Conservation (phyloP, 148 eudicot genomes). For the Camellia lanceoleosa region DNA sequence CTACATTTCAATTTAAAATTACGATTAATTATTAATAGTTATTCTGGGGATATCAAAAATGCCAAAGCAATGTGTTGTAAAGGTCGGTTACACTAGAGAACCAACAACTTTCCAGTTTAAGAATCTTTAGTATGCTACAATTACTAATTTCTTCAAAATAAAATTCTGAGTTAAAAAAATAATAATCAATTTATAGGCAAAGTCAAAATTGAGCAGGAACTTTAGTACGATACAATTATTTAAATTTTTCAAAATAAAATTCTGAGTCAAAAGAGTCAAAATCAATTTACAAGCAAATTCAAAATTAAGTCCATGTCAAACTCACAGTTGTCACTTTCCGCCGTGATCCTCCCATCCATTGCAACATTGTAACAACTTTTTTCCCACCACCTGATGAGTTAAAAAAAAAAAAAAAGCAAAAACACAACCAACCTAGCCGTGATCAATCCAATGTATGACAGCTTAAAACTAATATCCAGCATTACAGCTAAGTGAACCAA, state of each 20-base stretch:
- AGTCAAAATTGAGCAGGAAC: no score
- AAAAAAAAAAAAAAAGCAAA: no score
- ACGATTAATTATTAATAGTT: not conserved
- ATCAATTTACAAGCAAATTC: not conserved
- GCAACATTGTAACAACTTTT: slow-evolving; percentile 48
- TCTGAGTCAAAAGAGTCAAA: not conserved
- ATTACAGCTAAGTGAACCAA: not conserved
- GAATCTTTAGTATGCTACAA: not conserved
- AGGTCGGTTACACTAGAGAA: not conserved
- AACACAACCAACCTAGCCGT: not conserved
- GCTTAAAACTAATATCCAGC: not conserved
- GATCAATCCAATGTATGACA: not conserved
- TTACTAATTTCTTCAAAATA: not conserved
- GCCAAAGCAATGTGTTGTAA: slow-evolving; percentile 6
- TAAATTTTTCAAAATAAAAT: not conserved
- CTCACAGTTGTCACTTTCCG: slow-evolving; percentile 81
- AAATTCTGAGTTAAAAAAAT: no score
- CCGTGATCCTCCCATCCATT: slow-evolving; percentile 98
- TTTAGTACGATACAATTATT: no score
- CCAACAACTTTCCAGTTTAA: not conserved
- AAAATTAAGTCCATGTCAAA: slow-evolving; percentile 10
- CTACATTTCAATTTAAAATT: slow-evolving; percentile 1
- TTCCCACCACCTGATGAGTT: not conserved
- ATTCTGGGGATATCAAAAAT: not conserved
- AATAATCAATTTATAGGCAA: no score